Evolutionary conservation across 345 rosid species (phyloP).

Genomic region (Gossypium thurberi): DNA sequence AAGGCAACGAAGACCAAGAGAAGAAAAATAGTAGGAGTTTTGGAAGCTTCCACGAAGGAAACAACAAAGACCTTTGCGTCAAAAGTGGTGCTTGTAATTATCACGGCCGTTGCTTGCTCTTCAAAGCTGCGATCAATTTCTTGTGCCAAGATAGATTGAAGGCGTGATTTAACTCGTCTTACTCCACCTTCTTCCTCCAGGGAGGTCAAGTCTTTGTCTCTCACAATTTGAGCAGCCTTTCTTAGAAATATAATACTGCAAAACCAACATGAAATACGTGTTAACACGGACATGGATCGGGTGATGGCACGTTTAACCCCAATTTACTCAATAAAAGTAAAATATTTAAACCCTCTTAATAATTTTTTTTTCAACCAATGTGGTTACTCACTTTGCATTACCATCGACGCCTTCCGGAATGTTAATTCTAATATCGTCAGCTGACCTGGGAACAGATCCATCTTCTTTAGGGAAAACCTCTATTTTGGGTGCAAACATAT

Average conservation of each 20-base stretch:
- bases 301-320: no score
- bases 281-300: no score
- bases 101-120: not conserved
- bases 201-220: not conserved
- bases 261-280: no score
- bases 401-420: not conserved
- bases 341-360: no score
- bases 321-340: no score
- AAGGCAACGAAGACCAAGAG: not conserved
- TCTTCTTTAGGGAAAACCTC: not conserved
- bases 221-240: not conserved
- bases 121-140: not conserved
- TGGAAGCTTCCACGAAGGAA: not conserved
- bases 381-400: no score
- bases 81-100: not conserved
- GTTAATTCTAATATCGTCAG: no score
- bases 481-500: not conserved
- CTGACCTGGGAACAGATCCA: no score
- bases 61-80: not conserved
- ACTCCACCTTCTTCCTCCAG: not conserved
- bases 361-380: no score
- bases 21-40: not conserved
- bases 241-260: no score
- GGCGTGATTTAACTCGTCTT: not conserved
- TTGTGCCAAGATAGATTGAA: not conserved